phyloP scores from a whole-genome alignment of 768 basidiomycete genomes.

The Boletus speciosus region DNA sequence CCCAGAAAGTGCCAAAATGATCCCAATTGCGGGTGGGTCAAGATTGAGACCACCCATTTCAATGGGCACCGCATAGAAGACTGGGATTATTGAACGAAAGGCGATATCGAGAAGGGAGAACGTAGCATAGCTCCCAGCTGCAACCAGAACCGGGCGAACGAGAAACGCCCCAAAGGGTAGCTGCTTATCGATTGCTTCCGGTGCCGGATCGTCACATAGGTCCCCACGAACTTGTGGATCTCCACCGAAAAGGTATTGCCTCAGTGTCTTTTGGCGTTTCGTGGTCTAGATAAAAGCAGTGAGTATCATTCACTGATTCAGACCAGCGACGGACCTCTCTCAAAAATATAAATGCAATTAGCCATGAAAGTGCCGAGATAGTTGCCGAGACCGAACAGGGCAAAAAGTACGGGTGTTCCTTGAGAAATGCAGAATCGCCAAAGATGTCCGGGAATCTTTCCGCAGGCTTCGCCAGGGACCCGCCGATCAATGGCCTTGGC shows the following conservation, averaged over 20 bases:
- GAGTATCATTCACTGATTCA: not conserved
- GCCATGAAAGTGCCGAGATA: slow-evolving; percentile 48
- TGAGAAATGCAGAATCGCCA: slow-evolving; percentile 53
- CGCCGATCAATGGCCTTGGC: slow-evolving; percentile 66
- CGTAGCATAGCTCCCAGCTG: slow-evolving; percentile 57
- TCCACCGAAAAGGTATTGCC: slow-evolving; percentile 18
- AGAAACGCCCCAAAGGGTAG: slow-evolving; percentile 50
- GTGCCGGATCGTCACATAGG: not conserved
- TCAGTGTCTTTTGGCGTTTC: slow-evolving; percentile 9
- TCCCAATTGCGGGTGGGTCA: slow-evolving; percentile 30
- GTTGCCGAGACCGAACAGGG: slow-evolving; percentile 63
- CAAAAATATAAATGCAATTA: slow-evolving; percentile 48
- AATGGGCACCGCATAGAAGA: slow-evolving; percentile 32
- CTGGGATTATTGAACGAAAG: slow-evolving; percentile 43
- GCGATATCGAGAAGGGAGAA: slow-evolving; percentile 63
- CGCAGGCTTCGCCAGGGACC: slow-evolving; percentile 56
- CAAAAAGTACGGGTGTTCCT: slow-evolving; percentile 68
- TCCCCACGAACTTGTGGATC: not conserved
- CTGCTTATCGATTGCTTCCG: slow-evolving; percentile 18
- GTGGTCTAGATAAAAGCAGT: slow-evolving; percentile 12
- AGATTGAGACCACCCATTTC: slow-evolving; percentile 29
- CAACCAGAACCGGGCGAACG: slow-evolving; percentile 48
- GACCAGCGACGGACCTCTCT: slow-evolving; percentile 42
- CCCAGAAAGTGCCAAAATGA: slow-evolving; percentile 24
- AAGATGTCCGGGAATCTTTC: slow-evolving; percentile 65